Base-by-base conservation (phyloP, 441 rosid genomes). In the Biscutella auriculata region DNA sequence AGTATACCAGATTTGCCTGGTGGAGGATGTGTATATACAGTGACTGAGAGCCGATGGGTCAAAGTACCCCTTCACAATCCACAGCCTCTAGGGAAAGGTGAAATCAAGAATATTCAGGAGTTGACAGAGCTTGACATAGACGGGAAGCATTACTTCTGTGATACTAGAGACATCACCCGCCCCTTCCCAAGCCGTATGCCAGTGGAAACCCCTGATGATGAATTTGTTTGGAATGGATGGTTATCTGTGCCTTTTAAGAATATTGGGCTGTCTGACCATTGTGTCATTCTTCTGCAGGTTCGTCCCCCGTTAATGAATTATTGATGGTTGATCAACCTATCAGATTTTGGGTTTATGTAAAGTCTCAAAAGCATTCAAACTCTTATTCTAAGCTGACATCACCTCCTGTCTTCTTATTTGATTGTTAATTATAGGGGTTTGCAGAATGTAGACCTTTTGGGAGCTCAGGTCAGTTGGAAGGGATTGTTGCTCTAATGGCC, bases 181-280 rank as follows among this genome's bases (percentile, higher is more conserved):
- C 87, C 98, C 33, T 93, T 93, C 63, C 97, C 98, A 0, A 93
- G 98, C 56, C 82, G 70, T 17, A 79, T 81, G 85, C 76, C 83
- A 25, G 60, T 87, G 60, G 78, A 75, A 66, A 70, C 35, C 46
- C 95, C 97, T 28, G 97, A 93, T 56, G 85, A 83, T 19, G 98
- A 89, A 70, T 93, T 89, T 73, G 96, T 93, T 53, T 93, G 98
- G 98, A 93, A 93, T 58, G 78, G 71, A 51, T 89, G 97, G 97
- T 70, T 93, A 29, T 85, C 97, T 5, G 23, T 68, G 66, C 78
- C 93, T 51, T 93, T 93, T 68, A 82, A 70, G 66, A 73, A 72
- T 68, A 78, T 87, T 57, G 91, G 96, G 53, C 80, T 93, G 40
- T 73, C 68, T 1, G 77, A 53, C 29, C 95, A 80, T 15, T 93